Evolutionary conservation across 2,329 filamentous ascomycete species (phyloP), one percentile per base, ranked within the genome.

Genomic region (Helotiales sp.): DNA sequence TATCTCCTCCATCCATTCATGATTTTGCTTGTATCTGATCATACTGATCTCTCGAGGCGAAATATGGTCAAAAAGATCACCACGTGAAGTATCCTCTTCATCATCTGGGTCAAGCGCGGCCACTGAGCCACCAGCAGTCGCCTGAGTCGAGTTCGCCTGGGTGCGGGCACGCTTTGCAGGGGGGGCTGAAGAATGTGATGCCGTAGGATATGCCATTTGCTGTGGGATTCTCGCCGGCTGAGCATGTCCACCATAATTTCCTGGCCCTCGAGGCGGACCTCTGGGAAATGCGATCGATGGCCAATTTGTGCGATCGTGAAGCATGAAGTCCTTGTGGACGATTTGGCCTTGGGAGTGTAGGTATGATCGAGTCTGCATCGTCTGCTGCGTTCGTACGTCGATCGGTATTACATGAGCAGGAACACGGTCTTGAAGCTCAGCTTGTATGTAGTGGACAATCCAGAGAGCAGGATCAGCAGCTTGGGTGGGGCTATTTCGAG

Each of bases 1-100:
- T 27, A 99, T 87, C 74, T 99, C 93, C 70, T 98, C 95, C 91
- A 99, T 96, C 95, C 93, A 98, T 72, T 96, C 91, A 69, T 99
- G 93, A 68, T 99, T 96, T 70, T 97, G 92, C 71, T 88, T 88
- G 73, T 97, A 99, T 55, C 95, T 85, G 63, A 86, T 85, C 59
- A 91, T 79, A 66, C 92, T 96, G 60, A 99, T 89, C 63, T 99
- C 95, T 42, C 93, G 84, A 2, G 93, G 93, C 0, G 91, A 93
- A 61, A 97, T 79, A 62, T 91, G 85, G 70, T 99, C 95, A 68
- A 99, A 91, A 71, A 93, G 82, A 72, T 99, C 95, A 27, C 92
- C 92, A 19, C 90, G 82, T 6, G 88, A 89, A 2, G 89, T 89
- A 69, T 97, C 93, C 72, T 98, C 93, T 51, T 96, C 91, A 57